A percentile compares a stretch with the other conserved stretches of the same genome.
These are phyloP conservation scores for Solanum medicagineum DNA, from an alignment of 257 asterid species.

Conservation along the genomic window DNA sequence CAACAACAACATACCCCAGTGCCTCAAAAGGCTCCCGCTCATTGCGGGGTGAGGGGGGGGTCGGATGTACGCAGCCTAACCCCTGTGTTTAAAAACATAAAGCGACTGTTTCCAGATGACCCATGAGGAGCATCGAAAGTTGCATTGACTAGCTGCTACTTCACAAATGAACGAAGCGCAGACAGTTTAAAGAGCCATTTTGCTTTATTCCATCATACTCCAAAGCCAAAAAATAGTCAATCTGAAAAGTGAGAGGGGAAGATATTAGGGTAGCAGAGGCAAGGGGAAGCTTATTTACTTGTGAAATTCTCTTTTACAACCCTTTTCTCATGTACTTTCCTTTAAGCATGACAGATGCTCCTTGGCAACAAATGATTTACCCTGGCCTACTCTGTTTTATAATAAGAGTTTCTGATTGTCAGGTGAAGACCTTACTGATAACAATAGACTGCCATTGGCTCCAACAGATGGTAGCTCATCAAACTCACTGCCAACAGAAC, in stretches of 20 bases:
- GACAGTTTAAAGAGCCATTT: no score
- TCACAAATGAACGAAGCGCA: no score
- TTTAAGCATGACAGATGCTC: not conserved
- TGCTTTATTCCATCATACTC: no score
- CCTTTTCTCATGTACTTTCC: not conserved
- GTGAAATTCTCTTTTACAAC: not conserved
- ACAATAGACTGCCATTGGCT: slow-evolving; percentile 24
- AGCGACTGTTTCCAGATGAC: no score
- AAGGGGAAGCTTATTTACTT: not conserved
- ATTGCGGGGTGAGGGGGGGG: no score
- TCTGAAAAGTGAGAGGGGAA: not conserved
- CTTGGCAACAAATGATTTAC: not conserved
- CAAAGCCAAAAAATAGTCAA: no score
- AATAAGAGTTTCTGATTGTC: slow-evolving; percentile 1
- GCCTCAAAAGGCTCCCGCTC: no score
- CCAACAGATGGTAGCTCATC: slow-evolving; percentile 42
- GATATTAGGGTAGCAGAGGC: not conserved
- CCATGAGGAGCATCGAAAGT: no score
- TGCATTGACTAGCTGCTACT: no score
- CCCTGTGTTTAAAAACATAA: no score
- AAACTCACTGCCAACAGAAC: slow-evolving; percentile 57
- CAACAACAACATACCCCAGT: no score
- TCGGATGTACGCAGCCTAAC: no score
- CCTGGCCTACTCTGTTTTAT: not conserved
- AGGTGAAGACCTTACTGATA: slow-evolving; percentile 46